Evolutionary conservation across 805 yeast species (phyloP).

Genomic region (Hanseniaspora mollemarum): DNA sequence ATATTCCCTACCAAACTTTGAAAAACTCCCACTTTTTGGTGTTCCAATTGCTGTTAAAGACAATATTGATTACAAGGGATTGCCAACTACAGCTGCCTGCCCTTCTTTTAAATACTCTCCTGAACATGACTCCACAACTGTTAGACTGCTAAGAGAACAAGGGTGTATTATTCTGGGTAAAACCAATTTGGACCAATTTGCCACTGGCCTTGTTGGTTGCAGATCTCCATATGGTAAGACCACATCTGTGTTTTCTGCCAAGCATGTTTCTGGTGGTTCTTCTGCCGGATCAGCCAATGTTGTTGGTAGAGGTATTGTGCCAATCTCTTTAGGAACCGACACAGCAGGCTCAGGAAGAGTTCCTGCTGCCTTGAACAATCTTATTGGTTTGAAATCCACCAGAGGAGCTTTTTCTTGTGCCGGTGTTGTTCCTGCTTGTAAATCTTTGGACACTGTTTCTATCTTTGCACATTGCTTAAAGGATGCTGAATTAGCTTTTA

Average conservation of each 20-base stretch:
- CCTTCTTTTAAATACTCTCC: conserved; percentile 71
- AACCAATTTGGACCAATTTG: conserved; percentile 93
- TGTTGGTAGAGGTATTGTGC: conserved; percentile 82
- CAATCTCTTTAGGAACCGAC: conserved; percentile 85
- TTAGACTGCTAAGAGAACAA: conserved; percentile 57
- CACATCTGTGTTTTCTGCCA: conserved; percentile 59
- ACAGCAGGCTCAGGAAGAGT: conserved; percentile 98
- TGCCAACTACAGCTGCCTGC: conserved; percentile 90
- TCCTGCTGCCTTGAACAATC: conserved; percentile 87
- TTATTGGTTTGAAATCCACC: conserved; percentile 87
- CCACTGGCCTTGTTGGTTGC: conserved; percentile 92
- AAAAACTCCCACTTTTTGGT: conserved; percentile 64
- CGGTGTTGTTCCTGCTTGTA: conserved; percentile 98
- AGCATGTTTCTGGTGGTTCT: conserved; percentile 89
- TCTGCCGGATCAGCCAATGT: conserved; percentile 92
- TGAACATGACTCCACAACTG: conserved; percentile 61
- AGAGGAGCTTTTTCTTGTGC: conserved; percentile 72
- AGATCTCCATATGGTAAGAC: conserved; percentile 92
- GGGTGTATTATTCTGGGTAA: conserved; percentile 93
- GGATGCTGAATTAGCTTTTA: conserved; percentile 74
- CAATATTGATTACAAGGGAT: conserved; percentile 76
- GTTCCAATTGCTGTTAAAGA: conserved; percentile 94
- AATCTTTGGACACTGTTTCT: conserved; percentile 84
- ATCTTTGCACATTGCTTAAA: conserved; percentile 63
- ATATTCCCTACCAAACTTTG: conserved; percentile 48